phyloP scores from a whole-genome alignment of 163 green algal species.

The Coccomyxa subellipsoidea region DNA sequence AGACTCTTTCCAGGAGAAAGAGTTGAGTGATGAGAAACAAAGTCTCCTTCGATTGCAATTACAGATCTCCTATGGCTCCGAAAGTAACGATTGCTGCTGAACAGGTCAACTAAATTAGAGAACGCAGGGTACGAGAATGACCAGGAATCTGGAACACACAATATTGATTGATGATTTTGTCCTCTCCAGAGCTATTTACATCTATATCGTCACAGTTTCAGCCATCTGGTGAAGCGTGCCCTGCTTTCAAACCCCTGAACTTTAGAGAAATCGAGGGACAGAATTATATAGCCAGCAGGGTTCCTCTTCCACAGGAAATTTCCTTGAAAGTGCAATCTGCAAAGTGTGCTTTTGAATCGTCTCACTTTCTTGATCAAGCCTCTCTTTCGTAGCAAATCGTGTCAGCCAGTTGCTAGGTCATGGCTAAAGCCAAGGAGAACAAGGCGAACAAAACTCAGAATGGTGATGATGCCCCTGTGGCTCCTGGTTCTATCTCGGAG shows the following conservation, averaged over 20 bases:
- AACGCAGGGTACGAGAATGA: background rate
- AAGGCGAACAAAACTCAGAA: background rate
- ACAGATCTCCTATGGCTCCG: background rate
- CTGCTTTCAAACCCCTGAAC: too few species aligned
- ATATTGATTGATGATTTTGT: too few species aligned
- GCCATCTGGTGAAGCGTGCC: too few species aligned
- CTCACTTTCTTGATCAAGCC: background rate
- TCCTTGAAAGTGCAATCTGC: background rate
- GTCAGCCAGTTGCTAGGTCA: background rate
- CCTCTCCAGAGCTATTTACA: too few species aligned
- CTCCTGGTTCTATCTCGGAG: background rate
- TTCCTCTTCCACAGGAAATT: background rate
- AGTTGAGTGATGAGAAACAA: background rate
- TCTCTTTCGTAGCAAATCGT: background rate
- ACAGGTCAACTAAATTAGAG: background rate
- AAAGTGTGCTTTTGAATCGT: background rate
- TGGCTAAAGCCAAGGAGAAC: background rate
- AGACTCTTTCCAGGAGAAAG: background rate
- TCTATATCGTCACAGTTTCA: too few species aligned
- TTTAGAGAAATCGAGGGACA: too few species aligned
- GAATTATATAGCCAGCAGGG: too few species aligned
- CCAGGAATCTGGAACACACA: background rate
- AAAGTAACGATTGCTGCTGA: background rate
- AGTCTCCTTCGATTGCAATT: background rate
- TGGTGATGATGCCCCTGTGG: background rate